Conservation (phyloP, 2,329 filamentous ascomycete genomes). For the Phoma sp. region DNA sequence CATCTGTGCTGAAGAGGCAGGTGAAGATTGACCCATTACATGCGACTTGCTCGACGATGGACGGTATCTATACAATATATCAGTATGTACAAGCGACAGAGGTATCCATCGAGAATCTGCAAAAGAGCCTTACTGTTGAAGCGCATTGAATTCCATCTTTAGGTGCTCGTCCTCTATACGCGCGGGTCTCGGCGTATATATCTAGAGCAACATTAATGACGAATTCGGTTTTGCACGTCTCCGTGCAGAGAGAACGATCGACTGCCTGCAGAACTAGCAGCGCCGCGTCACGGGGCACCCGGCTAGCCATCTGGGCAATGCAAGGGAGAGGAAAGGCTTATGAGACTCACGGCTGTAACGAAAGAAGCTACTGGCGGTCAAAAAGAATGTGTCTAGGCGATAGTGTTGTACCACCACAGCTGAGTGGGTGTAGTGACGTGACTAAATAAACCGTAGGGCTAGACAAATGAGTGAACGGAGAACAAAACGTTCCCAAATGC, state of each 20-base stretch:
- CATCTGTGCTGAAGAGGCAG: slow-evolving; percentile 41
- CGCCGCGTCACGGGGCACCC: slow-evolving; percentile 24
- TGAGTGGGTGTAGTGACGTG: slow-evolving; percentile 29
- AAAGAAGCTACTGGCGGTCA: slow-evolving; percentile 13
- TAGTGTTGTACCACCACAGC: slow-evolving; percentile 42
- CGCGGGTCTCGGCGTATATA: slow-evolving; percentile 27
- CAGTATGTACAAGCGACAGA: slow-evolving; percentile 19
- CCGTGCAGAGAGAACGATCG: slow-evolving; percentile 21
- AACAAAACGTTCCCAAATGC: slow-evolving; percentile 43
- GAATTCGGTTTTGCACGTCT: slow-evolving; percentile 26
- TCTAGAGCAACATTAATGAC: slow-evolving; percentile 37
- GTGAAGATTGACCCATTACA: slow-evolving; percentile 37
- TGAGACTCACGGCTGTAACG: slow-evolving; percentile 34
- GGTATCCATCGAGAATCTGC: slow-evolving; percentile 6
- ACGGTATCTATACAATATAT: slow-evolving; percentile 43
- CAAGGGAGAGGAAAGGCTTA: slow-evolving; percentile 34
- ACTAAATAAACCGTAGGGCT: slow-evolving; percentile 32
- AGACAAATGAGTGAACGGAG: slow-evolving; percentile 49
- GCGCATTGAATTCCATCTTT: slow-evolving; percentile 53
- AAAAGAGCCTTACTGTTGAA: slow-evolving; percentile 45
- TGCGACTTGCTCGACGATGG: slow-evolving; percentile 46
- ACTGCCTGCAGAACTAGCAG: slow-evolving; percentile 29
- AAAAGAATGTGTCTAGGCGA: slow-evolving; percentile 46
- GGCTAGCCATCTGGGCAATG: slow-evolving; percentile 10
- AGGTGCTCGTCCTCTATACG: slow-evolving; percentile 32